Evolutionary conservation across 345 rosid species (phyloP), one percentile per base, ranked within the genome.

Genomic region (Dovyalis caffra): DNA sequence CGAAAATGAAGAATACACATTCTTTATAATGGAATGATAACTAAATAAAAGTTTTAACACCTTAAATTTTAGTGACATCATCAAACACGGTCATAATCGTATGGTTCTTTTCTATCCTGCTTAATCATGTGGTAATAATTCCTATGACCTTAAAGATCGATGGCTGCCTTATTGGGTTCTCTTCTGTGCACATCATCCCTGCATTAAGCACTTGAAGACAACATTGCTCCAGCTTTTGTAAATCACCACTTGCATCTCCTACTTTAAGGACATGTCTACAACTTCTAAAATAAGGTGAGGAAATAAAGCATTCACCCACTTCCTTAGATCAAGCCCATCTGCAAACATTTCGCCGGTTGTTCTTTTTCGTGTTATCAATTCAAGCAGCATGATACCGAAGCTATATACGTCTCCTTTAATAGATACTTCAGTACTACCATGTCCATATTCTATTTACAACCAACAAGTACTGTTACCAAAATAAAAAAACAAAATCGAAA

Each of bases 341-440:
- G 8, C 26, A 45, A 78, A 73, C 32, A 47, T 68, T 38, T 47
- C 70, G 9, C 40, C 15, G 3, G 70, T 78, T 4, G 77, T 77
- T 6, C 62, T 68, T 65, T 69, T 73, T 28, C 70, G 28, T 0
- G 56, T 78, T n/a, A 78, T 35, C 23, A 69, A 31, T 66, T 73
- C 81, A 2, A 78, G 69, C 31, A 68, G 64, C 57, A 78, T 38
- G 34, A 78, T 35, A 15, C 77, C 81, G 37, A 29, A 78, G 53
- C 81, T 73, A 23, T 73, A 68, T 5, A 73, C 61, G 28, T 73
- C 81, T 11, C 81, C 81, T 23, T 18, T 68, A 11, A 56, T 26
- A 21, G 74, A 68, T 49, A 74, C 51, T 23, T 45, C 18, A 31
- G 14, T 56, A 21, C 74, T 69, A n/a, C n/a, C n/a, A 47, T 23